These are phyloP conservation scores for Clonostachys rosea DNA, from an alignment of 2,329 filamentous ascomycete species.

Conservation along the genomic window DNA sequence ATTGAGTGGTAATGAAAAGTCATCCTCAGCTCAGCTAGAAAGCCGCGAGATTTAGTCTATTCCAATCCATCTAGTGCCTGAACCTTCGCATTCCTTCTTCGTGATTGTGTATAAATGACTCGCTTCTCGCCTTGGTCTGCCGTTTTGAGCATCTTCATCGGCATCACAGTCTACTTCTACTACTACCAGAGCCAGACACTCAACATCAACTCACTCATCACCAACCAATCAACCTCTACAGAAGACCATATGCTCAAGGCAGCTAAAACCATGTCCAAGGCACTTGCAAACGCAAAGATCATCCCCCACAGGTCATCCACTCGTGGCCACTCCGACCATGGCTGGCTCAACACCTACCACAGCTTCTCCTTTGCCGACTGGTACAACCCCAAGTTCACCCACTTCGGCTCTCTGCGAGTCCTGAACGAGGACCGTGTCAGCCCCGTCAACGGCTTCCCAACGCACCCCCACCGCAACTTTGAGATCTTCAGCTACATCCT, in stretches of 20 bases:
- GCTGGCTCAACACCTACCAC: conserved; percentile 85
- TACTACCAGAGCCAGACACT: conserved; percentile 6
- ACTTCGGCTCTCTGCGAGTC: conserved; percentile 74
- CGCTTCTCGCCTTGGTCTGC: conserved; percentile 22
- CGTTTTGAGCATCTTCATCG: conserved; percentile 31
- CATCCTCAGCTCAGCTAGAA: too few species aligned
- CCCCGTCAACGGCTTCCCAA: conserved; percentile 72
- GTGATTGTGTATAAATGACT: conserved; percentile 28
- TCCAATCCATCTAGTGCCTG: too few species aligned
- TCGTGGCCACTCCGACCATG: conserved; percentile 75
- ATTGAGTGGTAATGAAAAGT: too few species aligned
- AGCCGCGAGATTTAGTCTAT: too few species aligned
- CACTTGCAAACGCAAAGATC: conserved; percentile 66
- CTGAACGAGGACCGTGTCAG: conserved; percentile 86
- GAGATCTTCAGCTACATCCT: conserved; percentile 89
- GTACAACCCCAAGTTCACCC: conserved; percentile 62
- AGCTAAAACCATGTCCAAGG: conserved; percentile 52
- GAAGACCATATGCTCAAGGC: conserved; percentile 25
- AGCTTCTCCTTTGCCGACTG: conserved; percentile 77
- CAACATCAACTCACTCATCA: conserved; percentile 6
- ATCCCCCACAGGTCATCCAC: conserved; percentile 66
- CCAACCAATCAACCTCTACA: conserved; percentile 1
- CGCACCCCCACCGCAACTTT: conserved; percentile 80
- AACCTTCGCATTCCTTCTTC: too few species aligned
- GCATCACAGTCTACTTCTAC: conserved; percentile 20